phyloP scores from a whole-genome alignment of 176 grass and related monocot genomes.

The Elymus sibiricus region DNA sequence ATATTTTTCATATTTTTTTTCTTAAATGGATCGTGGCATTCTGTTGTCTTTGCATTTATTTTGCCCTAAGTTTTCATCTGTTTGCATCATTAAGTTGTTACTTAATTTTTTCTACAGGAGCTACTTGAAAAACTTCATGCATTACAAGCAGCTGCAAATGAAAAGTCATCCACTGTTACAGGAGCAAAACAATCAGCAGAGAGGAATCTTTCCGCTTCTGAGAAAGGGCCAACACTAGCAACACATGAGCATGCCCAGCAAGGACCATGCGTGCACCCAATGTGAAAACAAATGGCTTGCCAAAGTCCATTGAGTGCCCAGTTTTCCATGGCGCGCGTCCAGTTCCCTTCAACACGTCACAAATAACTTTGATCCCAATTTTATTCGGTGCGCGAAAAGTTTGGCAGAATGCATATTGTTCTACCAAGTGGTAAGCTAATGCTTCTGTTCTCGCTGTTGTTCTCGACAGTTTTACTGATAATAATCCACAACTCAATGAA shows the following conservation, averaged over 20 bases:
- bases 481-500: no score
- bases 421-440: constrained; percentile 59
- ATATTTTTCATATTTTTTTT: neutral
- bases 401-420: constrained; percentile 64
- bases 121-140: constrained; percentile 37
- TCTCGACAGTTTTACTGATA: no score
- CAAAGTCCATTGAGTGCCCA: constrained; percentile 38
- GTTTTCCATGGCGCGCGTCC: no score
- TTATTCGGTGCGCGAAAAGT: constrained; percentile 54
- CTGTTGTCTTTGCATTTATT: neutral
- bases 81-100: neutral
- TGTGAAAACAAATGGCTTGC: constrained; percentile 8
- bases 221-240: no score
- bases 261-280: neutral
- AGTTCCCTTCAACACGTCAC: constrained; percentile 21
- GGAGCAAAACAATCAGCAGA: constrained; percentile 19
- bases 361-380: constrained; percentile 48
- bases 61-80: neutral
- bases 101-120: neutral
- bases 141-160: constrained; percentile 29
- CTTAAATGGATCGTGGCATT: no score
- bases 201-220: neutral
- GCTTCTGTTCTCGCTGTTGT: constrained; percentile 34
- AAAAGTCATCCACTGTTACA: neutral
- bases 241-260: no score